phyloP scores from a whole-genome alignment of 129 eudicot genomes.

The Mikania micrantha region DNA sequence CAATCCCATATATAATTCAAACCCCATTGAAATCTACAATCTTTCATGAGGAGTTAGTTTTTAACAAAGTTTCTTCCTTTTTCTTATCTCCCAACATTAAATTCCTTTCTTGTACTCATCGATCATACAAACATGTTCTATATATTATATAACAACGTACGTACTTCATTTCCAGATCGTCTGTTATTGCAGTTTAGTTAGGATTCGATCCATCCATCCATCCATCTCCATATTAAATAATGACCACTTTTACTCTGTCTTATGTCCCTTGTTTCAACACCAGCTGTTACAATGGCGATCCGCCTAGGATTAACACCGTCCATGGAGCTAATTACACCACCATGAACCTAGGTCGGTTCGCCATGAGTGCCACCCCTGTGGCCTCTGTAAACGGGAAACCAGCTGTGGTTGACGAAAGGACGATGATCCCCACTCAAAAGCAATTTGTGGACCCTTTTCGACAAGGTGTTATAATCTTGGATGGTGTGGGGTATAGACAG shows the following conservation, averaged over 20 bases:
- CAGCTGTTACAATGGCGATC: background rate
- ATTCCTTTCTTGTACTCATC: conserved; percentile 27
- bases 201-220: background rate
- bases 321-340: conserved; percentile 14
- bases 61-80: conserved; percentile 23
- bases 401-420: conserved; percentile 4
- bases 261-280: conserved; percentile 19
- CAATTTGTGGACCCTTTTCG: conserved; percentile 59
- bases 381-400: conserved; percentile 28
- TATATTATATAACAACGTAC: conserved; percentile 22
- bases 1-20: conserved; percentile 24
- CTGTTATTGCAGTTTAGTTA: background rate
- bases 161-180: conserved; percentile 36
- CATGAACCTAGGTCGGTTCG: conserved; percentile 9
- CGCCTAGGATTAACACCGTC: conserved; percentile 9
- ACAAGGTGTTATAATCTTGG: conserved; percentile 50
- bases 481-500: conserved; percentile 64
- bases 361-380: conserved; percentile 11
- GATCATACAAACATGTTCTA: conserved; percentile 13
- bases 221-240: too few relatives aligned
- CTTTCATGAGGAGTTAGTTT: too few relatives aligned
- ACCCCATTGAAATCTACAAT: conserved; percentile 33
- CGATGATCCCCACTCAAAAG: conserved; percentile 60
- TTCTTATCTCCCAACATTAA: conserved; percentile 23
- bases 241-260: conserved; percentile 24